Evolutionary conservation across 495 filamentous ascomycete species (phyloP).

Genomic region (Podospora comata): DNA sequence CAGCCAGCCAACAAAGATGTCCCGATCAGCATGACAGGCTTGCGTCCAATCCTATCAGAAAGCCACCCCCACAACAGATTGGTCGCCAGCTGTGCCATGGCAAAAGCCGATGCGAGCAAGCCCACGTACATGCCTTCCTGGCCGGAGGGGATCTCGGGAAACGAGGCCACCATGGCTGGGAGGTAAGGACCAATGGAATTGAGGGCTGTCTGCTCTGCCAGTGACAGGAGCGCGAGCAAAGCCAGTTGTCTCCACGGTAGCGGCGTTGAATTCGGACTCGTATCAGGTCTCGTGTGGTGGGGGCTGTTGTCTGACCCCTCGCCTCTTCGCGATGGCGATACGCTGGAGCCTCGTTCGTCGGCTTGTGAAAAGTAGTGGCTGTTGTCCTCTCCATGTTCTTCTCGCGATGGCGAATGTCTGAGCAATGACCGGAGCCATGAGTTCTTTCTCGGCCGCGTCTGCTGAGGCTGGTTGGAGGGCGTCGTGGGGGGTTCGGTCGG

Average conservation of each 20-base stretch:
- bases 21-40: slow-evolving; percentile 86
- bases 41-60: slow-evolving; percentile 84
- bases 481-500: slow-evolving; percentile 82
- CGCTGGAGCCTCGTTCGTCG: background rate
- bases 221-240: slow-evolving; percentile 80
- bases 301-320: slow-evolving; percentile 20
- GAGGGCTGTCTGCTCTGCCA: slow-evolving; percentile 92
- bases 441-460: background rate
- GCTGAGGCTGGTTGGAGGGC: slow-evolving; percentile 37
- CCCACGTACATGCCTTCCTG: slow-evolving; percentile 88
- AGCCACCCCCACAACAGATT: slow-evolving; percentile 95
- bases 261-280: slow-evolving; percentile 51
- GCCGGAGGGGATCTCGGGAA: slow-evolving; percentile 68
- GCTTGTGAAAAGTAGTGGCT: background rate
- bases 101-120: slow-evolving; percentile 83
- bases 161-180: slow-evolving; percentile 82
- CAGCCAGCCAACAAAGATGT: slow-evolving; percentile 75
- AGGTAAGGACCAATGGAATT: slow-evolving; percentile 97
- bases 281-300: slow-evolving; percentile 30
- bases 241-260: slow-evolving; percentile 79
- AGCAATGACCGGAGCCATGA: slow-evolving; percentile 16
- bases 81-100: slow-evolving; percentile 83
- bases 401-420: slow-evolving; percentile 15
- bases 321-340: background rate
- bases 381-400: slow-evolving; percentile 13